These are phyloP conservation scores for Phytopythium boreale DNA, from an alignment of 352 stramenopile genomes.

Conservation along the genomic window DNA sequence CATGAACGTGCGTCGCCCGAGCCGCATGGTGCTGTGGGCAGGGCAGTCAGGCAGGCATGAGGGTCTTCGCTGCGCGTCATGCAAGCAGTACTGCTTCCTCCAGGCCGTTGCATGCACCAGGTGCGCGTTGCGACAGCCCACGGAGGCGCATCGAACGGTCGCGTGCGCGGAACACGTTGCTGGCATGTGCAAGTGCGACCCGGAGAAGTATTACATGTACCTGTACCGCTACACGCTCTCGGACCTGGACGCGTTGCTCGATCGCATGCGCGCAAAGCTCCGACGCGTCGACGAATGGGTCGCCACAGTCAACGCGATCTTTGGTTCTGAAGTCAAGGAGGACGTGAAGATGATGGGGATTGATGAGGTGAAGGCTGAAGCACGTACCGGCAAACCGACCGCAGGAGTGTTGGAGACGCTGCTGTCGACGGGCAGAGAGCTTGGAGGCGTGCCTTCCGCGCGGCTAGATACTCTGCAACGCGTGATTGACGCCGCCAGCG, in stretches of 20 bases:
- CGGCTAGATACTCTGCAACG: not conserved
- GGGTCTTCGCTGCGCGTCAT: constrained; percentile 65
- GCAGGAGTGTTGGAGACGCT: constrained; percentile 25
- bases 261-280: constrained; percentile 30
- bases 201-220: constrained; percentile 50
- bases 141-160: constrained; percentile 35
- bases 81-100: constrained; percentile 86
- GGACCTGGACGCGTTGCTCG: constrained; percentile 36
- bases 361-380: constrained; percentile 9
- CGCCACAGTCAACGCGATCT: constrained; percentile 20
- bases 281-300: constrained; percentile 41
- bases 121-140: constrained; percentile 41
- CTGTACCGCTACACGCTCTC: constrained; percentile 48
- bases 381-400: not conserved
- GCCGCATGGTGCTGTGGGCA: constrained; percentile 79
- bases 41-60: constrained; percentile 74
- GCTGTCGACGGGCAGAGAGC: constrained; percentile 16
- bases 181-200: constrained; percentile 76
- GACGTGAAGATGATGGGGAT: not conserved
- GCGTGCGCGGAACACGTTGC: constrained; percentile 72
- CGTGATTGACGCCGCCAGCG: not conserved
- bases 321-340: constrained; percentile 10
- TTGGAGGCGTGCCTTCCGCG: not conserved
- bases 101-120: constrained; percentile 78
- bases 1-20: constrained; percentile 25